phyloP scores from a whole-genome alignment of 371 early-diverging fungal species.

The Catenaria anguillulae region DNA sequence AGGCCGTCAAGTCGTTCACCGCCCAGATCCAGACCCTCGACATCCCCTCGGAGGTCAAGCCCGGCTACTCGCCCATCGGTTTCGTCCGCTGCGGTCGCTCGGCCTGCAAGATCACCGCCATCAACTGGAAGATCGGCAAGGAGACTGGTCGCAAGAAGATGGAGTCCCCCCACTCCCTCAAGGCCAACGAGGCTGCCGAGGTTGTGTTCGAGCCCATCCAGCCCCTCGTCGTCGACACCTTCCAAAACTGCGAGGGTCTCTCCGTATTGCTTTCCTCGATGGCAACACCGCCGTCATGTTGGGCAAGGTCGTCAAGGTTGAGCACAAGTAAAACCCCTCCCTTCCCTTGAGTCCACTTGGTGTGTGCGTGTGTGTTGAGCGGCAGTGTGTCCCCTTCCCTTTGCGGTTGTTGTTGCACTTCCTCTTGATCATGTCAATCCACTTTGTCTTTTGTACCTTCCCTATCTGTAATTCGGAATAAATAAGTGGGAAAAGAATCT shows the following conservation, averaged over 20 bases:
- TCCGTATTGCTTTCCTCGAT: slow-evolving; percentile 13
- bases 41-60: slow-evolving; percentile 89
- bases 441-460: too few relatives aligned
- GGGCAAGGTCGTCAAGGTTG: slow-evolving; percentile 13
- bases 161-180: slow-evolving; percentile 83
- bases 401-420: too few relatives aligned
- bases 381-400: too few relatives aligned
- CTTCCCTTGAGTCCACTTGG: too few relatives aligned
- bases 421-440: too few relatives aligned
- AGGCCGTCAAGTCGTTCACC: slow-evolving; percentile 78
- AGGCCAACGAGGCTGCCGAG: slow-evolving; percentile 88
- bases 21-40: slow-evolving; percentile 94
- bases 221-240: slow-evolving; percentile 93
- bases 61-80: slow-evolving; percentile 23
- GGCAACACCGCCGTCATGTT: slow-evolving; percentile 15
- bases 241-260: slow-evolving; percentile 21
- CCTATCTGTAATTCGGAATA: too few relatives aligned
- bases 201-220: slow-evolving; percentile 89
- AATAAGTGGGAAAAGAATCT: too few relatives aligned
- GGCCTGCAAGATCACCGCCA: slow-evolving; percentile 88
- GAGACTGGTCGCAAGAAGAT: slow-evolving; percentile 84
- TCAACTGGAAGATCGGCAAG: slow-evolving; percentile 89
- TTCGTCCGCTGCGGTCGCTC: slow-evolving; percentile 82
- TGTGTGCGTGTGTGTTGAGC: too few relatives aligned
- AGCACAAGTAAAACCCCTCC: slow-evolving; percentile 12